These are phyloP conservation scores for Carpinus fangiana DNA, from an alignment of 306 rosid species.

Conservation along the genomic window DNA sequence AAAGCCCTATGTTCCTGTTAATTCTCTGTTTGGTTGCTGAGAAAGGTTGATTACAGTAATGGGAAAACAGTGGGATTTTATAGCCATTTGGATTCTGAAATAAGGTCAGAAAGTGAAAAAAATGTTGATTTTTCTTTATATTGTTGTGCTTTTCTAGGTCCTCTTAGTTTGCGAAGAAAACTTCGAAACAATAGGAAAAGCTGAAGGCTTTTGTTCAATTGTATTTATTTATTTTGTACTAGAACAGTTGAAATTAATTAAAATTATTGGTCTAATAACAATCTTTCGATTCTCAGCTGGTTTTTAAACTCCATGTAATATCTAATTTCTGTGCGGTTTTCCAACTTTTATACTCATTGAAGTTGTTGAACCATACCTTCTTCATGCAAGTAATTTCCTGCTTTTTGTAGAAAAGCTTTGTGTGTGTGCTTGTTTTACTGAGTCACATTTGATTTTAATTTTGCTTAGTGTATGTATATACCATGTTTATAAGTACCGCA, in stretches of 20 bases:
- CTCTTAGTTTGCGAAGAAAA: background rate
- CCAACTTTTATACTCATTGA: background rate
- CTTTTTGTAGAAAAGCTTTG: background rate
- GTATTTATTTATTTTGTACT: background rate
- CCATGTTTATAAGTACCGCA: background rate
- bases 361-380: background rate
- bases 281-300: background rate
- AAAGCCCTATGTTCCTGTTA: background rate
- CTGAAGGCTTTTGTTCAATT: background rate
- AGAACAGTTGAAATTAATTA: background rate
- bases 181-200: background rate
- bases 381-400: background rate
- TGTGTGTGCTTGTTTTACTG: background rate
- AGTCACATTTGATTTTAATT: too few species aligned
- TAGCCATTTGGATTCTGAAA: background rate
- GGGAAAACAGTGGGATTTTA: background rate
- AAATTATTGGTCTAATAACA: background rate
- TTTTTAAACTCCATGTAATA: background rate
- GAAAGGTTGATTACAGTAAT: background rate
- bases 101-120: background rate
- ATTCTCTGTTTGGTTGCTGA: background rate
- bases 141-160: background rate
- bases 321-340: background rate
- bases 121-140: background rate
- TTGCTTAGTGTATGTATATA: background rate